Evolutionary conservation across 2,329 filamentous ascomycete species (phyloP), one percentile per base, ranked within the genome.

Genomic region (Colletotrichum falcatum): DNA sequence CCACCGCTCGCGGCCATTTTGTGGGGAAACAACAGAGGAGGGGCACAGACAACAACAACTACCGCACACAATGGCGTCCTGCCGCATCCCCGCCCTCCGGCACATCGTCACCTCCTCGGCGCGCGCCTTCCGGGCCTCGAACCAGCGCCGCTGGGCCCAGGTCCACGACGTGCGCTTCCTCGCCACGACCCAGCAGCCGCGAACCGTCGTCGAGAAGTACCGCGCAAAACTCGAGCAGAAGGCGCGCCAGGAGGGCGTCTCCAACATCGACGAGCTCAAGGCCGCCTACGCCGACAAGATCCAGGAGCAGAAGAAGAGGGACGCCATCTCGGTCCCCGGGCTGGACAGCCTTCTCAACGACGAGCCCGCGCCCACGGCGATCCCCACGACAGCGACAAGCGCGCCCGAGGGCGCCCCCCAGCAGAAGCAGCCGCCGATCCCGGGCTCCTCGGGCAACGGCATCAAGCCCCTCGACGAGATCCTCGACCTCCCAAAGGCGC

Each of bases 121-220:
- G 54, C 80, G 78, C 63, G 72, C 76, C 14, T 74, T 78, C 35
- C 79, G 78, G 72, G 76, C 77, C 64, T 74, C 78, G 66, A 79
- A 83, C 74, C 95, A 98, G 81, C 89, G 91, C 66, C 90, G 95
- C 79, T 97, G 94, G 92, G 95, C 95, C 2, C 94, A 94, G 77
- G 94, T 98, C 37, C 94, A 97, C 81, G 94, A 98, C 81, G 91
- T 97, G 58, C 94, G 95, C 74, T 97, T 95, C 85, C 88, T 97
- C 55, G 92, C 92, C 72, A 96, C 94, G 20, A 93, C 94, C 72
- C 89, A 89, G 68, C 84, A 89, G 67, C 86, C 91, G 56, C 87
- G 89, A 68, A 86, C 87, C 75, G 85, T 98, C 48, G 79, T 93
- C 73, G 94, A 97, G 74, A 97, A 93, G 81, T 99, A 99, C 84